A percentile compares a stretch with the other conserved stretches of the same genome.
phyloP scores from a whole-genome alignment of 305 asterid genomes.

The Nicotiana rustica region DNA sequence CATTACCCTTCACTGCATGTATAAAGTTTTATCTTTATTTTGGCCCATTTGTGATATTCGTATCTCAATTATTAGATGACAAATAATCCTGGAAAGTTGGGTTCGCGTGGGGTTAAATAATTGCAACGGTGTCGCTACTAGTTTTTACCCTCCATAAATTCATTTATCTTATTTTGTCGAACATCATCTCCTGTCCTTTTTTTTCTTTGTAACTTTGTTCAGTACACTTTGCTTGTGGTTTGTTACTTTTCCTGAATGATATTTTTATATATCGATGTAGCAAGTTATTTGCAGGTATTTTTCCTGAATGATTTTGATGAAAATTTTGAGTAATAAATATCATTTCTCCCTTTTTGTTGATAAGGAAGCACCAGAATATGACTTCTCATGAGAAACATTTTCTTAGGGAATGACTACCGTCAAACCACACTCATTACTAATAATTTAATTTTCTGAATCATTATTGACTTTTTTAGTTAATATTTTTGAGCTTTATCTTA shows the following conservation, averaged over 20 bases:
- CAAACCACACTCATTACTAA: no score
- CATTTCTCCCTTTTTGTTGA: no score
- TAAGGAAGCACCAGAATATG: no score
- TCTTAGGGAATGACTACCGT: no score
- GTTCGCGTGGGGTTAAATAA: neutral
- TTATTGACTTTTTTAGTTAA: no score
- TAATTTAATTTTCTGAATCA: no score
- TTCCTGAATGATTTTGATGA: no score
- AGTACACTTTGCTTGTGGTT: neutral
- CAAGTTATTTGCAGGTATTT: slow-evolving; percentile 69
- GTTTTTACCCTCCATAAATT: neutral
- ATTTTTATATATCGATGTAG: neutral
- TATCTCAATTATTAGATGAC: slow-evolving; percentile 11
- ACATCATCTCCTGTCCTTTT: neutral
- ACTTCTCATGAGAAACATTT: no score
- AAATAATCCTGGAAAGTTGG: slow-evolving; percentile 20
- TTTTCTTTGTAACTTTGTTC: neutral
- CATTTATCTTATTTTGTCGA: neutral
- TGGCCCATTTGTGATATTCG: neutral
- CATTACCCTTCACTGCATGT: slow-evolving; percentile 13
- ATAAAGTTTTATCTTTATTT: neutral
- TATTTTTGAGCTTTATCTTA: no score
- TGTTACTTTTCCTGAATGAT: neutral
- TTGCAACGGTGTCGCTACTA: neutral
- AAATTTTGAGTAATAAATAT: no score